Evolutionary conservation across 2,329 filamentous ascomycete species (phyloP), one percentile per base, ranked within the genome.

Genomic region (Ophiostoma fasciatum): DNA sequence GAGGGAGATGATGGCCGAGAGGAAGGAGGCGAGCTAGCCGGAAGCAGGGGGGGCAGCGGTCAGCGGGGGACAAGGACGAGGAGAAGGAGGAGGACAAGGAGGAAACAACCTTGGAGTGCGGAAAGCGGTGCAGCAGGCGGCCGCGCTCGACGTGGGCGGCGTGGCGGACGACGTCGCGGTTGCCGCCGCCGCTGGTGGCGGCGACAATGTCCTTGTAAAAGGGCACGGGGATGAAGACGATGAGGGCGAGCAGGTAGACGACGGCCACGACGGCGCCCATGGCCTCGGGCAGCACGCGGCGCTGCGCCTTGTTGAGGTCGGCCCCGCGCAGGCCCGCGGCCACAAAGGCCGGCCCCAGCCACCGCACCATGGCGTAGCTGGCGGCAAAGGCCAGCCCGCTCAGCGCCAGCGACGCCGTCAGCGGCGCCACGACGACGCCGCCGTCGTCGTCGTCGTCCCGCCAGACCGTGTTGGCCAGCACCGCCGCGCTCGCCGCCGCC

Each of bases 201-300:
- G 84, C 82, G 19, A 94, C 87, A 46, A 98, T 92, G 54, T 96
- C 88, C 60, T 94, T 93, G 65, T 94, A 96, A 57, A 98, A 96
- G 1, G 87, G 82, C 58, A 94, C 94, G 0, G 90, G 90, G 40
- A 96, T 85, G 56, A 98, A 98, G 43, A 84, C 63, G 46, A 96
- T 92, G 46, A 96, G 69, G 33, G 77, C 71, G 45, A 98, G 68
- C 29, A 98, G 68, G 59, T 96, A 96, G 19, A 96, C 85, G 46
- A 90, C 74, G 8, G 88, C 90, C 53, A 83, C 92, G 19, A 98
- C 72, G 39, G 84, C 83, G 21, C 90, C 90, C 87, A 98, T 94
- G 46, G 82, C 88, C 59, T 98, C 90, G 17, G 90, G 90, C 49
- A 94, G 79, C 57, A 90, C 83, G 41, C 68, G 68, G 46, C 73